phyloP scores from a whole-genome alignment of 2,329 filamentous ascomycete species.

The Colletotrichum caudatum region DNA sequence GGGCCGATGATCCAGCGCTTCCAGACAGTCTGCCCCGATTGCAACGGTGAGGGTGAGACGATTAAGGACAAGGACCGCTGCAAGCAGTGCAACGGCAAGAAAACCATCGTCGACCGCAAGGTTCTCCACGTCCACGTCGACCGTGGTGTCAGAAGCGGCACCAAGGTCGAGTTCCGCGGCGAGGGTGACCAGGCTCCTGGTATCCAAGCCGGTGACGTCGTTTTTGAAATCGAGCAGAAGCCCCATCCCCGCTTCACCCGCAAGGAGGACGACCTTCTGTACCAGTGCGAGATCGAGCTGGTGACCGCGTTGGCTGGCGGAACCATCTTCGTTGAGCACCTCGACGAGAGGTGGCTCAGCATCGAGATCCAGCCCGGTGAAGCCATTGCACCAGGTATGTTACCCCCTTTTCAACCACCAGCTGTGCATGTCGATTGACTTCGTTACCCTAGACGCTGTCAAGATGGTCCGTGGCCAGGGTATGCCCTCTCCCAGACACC shows the following conservation, averaged over 20 bases:
- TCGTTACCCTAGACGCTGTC: slow-evolving; percentile 73
- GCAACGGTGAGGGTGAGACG: slow-evolving; percentile 95
- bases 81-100: slow-evolving; percentile 97
- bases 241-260: slow-evolving; percentile 95
- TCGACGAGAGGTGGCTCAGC: slow-evolving; percentile 96
- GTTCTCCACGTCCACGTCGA: slow-evolving; percentile 98
- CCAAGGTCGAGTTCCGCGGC: slow-evolving; percentile 96
- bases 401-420: slow-evolving; percentile 35
- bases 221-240: slow-evolving; percentile 99
- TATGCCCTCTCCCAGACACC: slow-evolving; percentile 96
- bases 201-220: slow-evolving; percentile 92
- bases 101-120: slow-evolving; percentile 97
- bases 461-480: slow-evolving; percentile 97
- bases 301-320: slow-evolving; percentile 95
- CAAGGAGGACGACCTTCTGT: slow-evolving; percentile 95
- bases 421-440: neutral
- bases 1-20: slow-evolving; percentile 99
- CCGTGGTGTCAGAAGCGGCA: slow-evolving; percentile 90
- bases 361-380: slow-evolving; percentile 94
- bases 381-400: slow-evolving; percentile 90
- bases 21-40: slow-evolving; percentile 98
- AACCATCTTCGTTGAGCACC: slow-evolving; percentile 91
- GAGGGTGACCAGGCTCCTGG: slow-evolving; percentile 97
- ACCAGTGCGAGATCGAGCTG: slow-evolving; percentile 94
- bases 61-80: slow-evolving; percentile 98